A percentile compares a stretch with the other conserved stretches of the same genome.
These are phyloP conservation scores for Hamamelis virginiana DNA, from an alignment of 164 flowering plant genomes.

Conservation along the genomic window DNA sequence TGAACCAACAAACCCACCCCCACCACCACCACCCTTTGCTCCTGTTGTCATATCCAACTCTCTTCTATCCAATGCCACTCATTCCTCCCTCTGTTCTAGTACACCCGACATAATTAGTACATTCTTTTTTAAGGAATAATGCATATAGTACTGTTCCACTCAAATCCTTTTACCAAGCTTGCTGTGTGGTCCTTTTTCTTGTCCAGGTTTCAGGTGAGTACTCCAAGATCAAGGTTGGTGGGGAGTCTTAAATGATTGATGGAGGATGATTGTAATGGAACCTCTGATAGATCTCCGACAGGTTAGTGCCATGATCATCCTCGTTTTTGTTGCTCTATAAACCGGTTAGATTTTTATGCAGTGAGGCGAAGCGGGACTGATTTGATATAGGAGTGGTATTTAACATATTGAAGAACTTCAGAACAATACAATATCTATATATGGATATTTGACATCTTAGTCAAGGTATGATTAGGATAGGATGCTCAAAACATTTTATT, in stretches of 20 bases:
- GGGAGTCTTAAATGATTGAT: not conserved
- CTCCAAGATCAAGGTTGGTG: not conserved
- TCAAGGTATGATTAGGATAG: not conserved
- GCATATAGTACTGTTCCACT: not conserved
- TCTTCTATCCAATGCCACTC: slow-evolving; percentile 12
- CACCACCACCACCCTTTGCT: slow-evolving; percentile 8
- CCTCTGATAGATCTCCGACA: not conserved
- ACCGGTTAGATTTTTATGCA: no score
- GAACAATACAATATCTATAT: no score
- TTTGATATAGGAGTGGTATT: no score
- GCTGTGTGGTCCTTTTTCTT: not conserved
- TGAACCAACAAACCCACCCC: slow-evolving; percentile 4
- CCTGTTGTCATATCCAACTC: slow-evolving; percentile 8
- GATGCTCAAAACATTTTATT: slow-evolving; percentile 23
- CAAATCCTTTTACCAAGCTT: not conserved
- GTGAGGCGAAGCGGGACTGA: no score
- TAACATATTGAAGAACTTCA: no score
- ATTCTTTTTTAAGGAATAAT: not conserved
- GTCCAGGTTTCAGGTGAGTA: not conserved
- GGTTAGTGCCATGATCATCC: no score
- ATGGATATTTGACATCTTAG: not conserved
- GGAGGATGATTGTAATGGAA: not conserved
- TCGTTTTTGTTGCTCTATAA: not conserved
- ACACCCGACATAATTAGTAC: slow-evolving; percentile 9
- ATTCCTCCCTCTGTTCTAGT: slow-evolving; percentile 1